A percentile compares a stretch with the other conserved stretches of the same genome.
Evolutionary conservation across 2,329 filamentous ascomycete genomes (phyloP).

Genomic region (Thermochaetoides dissita): DNA sequence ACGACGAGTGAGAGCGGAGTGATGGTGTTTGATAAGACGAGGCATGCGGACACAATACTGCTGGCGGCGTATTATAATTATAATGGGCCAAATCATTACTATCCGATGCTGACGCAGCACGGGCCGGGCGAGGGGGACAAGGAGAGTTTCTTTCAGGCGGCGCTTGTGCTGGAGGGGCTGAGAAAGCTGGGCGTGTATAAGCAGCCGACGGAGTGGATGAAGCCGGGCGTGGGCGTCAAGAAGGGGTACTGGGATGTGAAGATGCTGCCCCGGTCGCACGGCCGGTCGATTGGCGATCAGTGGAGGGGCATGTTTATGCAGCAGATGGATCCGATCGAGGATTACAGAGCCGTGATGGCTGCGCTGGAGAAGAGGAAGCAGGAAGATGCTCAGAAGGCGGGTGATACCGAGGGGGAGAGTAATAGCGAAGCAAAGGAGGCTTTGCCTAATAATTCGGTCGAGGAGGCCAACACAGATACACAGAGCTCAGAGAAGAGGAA

Average conservation of each 20-base stretch:
- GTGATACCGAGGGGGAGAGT: too few relatives aligned
- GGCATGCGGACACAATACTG: slow-evolving; percentile 31
- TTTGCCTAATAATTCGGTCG: background rate
- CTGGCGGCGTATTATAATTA: slow-evolving; percentile 42
- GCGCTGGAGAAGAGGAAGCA: background rate
- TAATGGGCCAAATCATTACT: slow-evolving; percentile 37
- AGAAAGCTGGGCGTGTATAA: slow-evolving; percentile 16
- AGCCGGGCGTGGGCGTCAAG: slow-evolving; percentile 4
- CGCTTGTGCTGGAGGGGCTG: slow-evolving; percentile 26
- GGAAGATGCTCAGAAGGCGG: too few relatives aligned
- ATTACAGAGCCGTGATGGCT: slow-evolving; percentile 10
- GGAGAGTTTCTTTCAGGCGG: slow-evolving; percentile 33
- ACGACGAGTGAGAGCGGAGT: slow-evolving; percentile 35
- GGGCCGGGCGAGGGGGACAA: slow-evolving; percentile 31
- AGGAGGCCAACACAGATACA: slow-evolving; percentile 7
- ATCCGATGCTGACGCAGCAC: slow-evolving; percentile 31
- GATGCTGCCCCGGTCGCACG: slow-evolving; percentile 4
- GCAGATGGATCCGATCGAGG: slow-evolving; percentile 11
- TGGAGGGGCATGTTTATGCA: slow-evolving; percentile 11
- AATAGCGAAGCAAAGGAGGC: too few relatives aligned
- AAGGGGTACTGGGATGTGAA: slow-evolving; percentile 13
- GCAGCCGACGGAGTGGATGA: slow-evolving; percentile 8
- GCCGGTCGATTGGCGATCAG: slow-evolving; percentile 1
- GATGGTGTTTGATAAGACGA: slow-evolving; percentile 32
- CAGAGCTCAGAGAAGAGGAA: too few relatives aligned